Conservation (phyloP, 371 early-diverging fungal species). For the Saksenaea vasiformis region DNA sequence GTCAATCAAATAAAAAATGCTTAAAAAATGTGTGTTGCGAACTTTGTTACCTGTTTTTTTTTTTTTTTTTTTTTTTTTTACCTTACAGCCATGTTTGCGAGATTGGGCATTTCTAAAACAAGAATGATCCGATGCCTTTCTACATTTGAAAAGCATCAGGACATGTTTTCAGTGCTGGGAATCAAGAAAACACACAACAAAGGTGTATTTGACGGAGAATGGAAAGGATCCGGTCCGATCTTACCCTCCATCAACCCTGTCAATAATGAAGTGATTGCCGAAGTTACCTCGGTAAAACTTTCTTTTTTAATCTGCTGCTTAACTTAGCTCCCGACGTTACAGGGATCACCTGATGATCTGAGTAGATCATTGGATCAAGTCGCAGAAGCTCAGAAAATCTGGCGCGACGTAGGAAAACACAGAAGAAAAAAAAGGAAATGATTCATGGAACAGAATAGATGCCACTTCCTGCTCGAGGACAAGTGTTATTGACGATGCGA, state of each 20-base stretch:
- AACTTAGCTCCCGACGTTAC: background rate
- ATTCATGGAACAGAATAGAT: constrained; percentile 35
- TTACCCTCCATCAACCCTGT: constrained; percentile 85
- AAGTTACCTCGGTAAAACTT: constrained; percentile 71
- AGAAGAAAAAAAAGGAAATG: too few relatives aligned
- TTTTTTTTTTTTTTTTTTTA: background rate
- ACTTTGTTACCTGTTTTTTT: too few relatives aligned
- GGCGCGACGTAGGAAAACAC: constrained; percentile 57
- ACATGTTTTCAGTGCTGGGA: constrained; percentile 71
- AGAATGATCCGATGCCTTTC: constrained; percentile 30
- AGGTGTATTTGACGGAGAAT: constrained; percentile 91
- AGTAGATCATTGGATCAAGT: constrained; percentile 57
- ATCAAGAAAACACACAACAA: constrained; percentile 67
- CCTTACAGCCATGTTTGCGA: background rate
- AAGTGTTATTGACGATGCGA: constrained; percentile 92
- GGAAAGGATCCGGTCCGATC: constrained; percentile 81
- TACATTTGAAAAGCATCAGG: constrained; percentile 43
- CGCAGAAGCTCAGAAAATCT: constrained; percentile 65
- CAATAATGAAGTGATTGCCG: constrained; percentile 85
- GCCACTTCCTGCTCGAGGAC: constrained; percentile 91
- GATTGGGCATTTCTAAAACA: background rate
- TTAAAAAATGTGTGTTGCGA: too few relatives aligned
- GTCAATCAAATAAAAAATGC: background rate
- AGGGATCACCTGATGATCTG: constrained; percentile 46
- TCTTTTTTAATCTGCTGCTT: constrained; percentile 7